Evolutionary conservation across 169 alveolate species (phyloP).

Genomic region (Plasmodium billcollinsi): DNA sequence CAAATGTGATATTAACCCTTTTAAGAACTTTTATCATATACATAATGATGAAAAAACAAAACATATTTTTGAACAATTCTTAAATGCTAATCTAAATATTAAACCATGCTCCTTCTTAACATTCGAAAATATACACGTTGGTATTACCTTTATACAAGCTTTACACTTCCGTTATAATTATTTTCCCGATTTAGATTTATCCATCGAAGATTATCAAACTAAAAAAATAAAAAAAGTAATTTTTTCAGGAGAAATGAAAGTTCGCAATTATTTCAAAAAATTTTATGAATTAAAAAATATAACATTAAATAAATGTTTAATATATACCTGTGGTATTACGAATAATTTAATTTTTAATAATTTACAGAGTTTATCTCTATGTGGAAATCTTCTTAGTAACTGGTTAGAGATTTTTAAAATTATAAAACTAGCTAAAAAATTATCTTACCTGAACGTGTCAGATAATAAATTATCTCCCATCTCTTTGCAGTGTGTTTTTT

Average conservation of each 20-base stretch:
- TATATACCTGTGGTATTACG: constrained; percentile 21
- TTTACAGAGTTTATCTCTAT: constrained; percentile 46
- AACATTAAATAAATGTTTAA: constrained; percentile 61
- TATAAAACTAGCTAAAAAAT: constrained; percentile 31
- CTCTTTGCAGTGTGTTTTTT: constrained; percentile 4
- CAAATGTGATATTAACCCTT: background rate
- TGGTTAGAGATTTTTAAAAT: constrained; percentile 69
- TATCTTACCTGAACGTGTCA: constrained; percentile 61
- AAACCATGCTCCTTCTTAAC: constrained; percentile 64
- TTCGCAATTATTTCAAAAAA: constrained; percentile 41
- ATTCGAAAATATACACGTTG: constrained; percentile 59
- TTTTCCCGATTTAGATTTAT: constrained; percentile 51
- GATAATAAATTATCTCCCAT: constrained; percentile 31
- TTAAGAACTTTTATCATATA: background rate
- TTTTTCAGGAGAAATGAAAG: constrained; percentile 59
- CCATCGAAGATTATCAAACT: constrained; percentile 66
- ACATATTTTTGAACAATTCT: background rate
- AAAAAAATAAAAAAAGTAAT: constrained; percentile 45
- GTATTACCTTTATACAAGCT: constrained; percentile 66
- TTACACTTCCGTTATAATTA: constrained; percentile 46
- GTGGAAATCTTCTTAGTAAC: constrained; percentile 35
- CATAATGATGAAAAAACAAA: background rate
- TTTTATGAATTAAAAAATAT: constrained; percentile 29
- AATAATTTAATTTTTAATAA: constrained; percentile 25
- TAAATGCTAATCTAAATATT: background rate